Base-by-base conservation (phyloP, 2,329 filamentous ascomycete species). In the Arthrobotrys iridis region DNA sequence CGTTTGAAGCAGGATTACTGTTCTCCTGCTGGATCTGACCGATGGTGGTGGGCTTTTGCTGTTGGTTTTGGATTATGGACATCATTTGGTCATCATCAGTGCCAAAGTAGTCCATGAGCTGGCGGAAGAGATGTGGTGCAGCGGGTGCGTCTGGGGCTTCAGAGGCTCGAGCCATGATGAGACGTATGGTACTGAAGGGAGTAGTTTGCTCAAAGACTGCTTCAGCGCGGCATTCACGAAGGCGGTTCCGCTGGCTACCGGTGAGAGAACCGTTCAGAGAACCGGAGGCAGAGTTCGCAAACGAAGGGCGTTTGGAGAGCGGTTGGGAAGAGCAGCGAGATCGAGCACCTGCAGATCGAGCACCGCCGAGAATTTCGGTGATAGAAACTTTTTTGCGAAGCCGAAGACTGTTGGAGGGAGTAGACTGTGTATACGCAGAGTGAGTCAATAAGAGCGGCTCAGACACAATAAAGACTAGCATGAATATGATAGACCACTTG, bases 51-150 rank as follows among this genome's bases (percentile, higher is more conserved):
- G 20, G 28, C 33, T 41, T 40, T 40, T 68, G 62, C 13, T 52
- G 62, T 30, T 74, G 50, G 5, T 40, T 40, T n/a, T 65, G 46
- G 7, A 68, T 41, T 24, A 67, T 37, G 7, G 24, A 1, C 33
- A 58, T 43, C 28, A 75, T 64, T 18, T 58, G 45, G 5, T 75
- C 70, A 13, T 68, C 70, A n/a, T 68, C 70, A 22, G 70, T 41
- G 1, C 62, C 62, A 58, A 75, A 75, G 30, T 75, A 75, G 8
- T 75, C 71, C 63, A 75, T 67, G 5, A 75, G 35, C 24, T 75
- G 62, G 7, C 28, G 35, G 33, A 63, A 75, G 26, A 75, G 63
- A 35, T 75, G 63, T 6, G 62, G 24, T 4, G 71, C 55, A 30
- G 57, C 63, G 2, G 63, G 63, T 4, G 64, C 71, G 10, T 63